A percentile compares a stretch with the other conserved stretches of the same genome.
Evolutionary conservation across 2,329 filamentous ascomycete genomes (phyloP).

Genomic region (Waltergamsia citrina): DNA sequence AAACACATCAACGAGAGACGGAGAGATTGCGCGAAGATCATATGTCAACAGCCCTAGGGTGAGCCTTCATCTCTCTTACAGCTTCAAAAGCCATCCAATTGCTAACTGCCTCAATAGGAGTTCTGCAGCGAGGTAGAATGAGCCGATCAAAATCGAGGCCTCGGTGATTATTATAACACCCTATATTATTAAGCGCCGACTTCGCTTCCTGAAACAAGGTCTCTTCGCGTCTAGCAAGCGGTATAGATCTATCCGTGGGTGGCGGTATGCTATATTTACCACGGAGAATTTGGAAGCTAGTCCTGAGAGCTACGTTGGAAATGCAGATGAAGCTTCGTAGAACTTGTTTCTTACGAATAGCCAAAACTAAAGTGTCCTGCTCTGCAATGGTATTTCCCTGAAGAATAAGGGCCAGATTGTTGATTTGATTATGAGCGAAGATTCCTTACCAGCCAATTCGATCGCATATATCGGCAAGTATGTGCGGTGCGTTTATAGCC

Average conservation of each 20-base stretch:
- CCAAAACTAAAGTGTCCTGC: conserved; percentile 14
- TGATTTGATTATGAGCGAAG: conserved; percentile 13
- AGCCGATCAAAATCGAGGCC: conserved; percentile 10
- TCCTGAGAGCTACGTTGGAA: conserved; percentile 6
- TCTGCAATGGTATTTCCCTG: conserved; percentile 15
- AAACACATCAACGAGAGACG: no score
- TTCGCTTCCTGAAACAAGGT: conserved; percentile 13
- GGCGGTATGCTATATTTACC: conserved; percentile 12
- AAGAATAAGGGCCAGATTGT: conserved; percentile 9
- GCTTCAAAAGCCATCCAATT: conserved; percentile 19
- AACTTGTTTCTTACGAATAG: conserved; percentile 13
- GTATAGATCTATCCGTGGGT: conserved; percentile 5
- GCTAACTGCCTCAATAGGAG: conserved; percentile 13
- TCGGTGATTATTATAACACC: conserved; percentile 7
- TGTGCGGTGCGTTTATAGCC: conserved; percentile 1
- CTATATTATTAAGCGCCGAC: conserved; percentile 5
- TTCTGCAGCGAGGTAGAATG: conserved; percentile 14
- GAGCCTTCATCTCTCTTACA: conserved; percentile 2
- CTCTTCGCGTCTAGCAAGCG: conserved; percentile 12
- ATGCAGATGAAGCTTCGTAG: neutral
- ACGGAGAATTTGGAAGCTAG: conserved; percentile 15
- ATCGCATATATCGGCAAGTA: conserved; percentile 13
- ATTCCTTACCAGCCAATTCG: conserved; percentile 18
- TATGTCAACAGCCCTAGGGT: no score
- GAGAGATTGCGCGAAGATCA: no score